Evolutionary conservation across 1,284 basidiomycete genomes (phyloP).

Genomic region (Papiliotrema fonsecae): DNA sequence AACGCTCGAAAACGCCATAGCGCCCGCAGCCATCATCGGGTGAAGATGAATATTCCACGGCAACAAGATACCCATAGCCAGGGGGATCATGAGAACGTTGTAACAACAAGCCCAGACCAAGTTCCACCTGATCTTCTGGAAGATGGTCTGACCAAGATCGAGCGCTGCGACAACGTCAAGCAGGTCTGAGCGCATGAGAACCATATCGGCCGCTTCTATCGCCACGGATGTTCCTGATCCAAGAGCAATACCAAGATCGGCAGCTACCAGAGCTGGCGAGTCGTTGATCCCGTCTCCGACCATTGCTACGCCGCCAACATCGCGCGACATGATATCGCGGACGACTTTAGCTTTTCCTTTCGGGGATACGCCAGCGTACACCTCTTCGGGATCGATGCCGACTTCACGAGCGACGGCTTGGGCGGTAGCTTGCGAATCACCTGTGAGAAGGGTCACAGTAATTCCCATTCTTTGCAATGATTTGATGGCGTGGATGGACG

Average conservation of each 20-base stretch:
- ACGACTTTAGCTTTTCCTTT: conserved; percentile 85
- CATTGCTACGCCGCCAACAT: conserved; percentile 77
- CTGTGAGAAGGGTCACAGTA: conserved; percentile 84
- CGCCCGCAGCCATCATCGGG: conserved; percentile 95
- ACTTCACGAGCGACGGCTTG: conserved; percentile 78
- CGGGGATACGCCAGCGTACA: conserved; percentile 85
- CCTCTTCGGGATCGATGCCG: conserved; percentile 71
- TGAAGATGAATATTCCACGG: conserved; percentile 90
- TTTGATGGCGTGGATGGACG: conserved; percentile 71
- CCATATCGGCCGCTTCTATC: conserved; percentile 95
- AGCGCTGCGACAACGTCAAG: conserved; percentile 95
- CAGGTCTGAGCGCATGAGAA: conserved; percentile 93
- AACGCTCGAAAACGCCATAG: conserved; percentile 97
- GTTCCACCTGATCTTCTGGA: conserved; percentile 77
- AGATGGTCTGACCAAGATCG: conserved; percentile 83
- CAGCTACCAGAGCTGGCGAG: conserved; percentile 90
- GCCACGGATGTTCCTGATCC: conserved; percentile 94
- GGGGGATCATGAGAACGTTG: conserved; percentile 91
- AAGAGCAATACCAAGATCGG: conserved; percentile 92
- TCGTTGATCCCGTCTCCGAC: conserved; percentile 99
- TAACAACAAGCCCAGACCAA: conserved; percentile 90
- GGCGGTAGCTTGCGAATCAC: conserved; percentile 77
- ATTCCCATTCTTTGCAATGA: conserved; percentile 82
- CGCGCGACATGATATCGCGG: conserved; percentile 66
- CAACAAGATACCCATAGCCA: conserved; percentile 95